Evolutionary conservation across 176 grass and related monocot species (phyloP).

Genomic region (Aechmea fasciata): DNA sequence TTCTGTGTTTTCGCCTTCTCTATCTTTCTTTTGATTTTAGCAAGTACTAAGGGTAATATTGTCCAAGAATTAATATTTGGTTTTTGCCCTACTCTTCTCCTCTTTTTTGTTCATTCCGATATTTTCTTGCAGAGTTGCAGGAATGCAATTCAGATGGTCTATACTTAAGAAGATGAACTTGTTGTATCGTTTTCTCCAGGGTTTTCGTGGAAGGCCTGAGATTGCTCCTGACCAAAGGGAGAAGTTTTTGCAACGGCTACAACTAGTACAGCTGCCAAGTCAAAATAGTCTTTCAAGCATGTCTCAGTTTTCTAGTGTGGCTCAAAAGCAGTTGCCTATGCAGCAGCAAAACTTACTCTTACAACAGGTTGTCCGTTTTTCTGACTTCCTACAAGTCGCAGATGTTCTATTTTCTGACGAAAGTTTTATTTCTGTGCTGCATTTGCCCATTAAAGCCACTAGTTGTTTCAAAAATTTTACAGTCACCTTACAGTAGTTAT

Average conservation of each 20-base stretch:
- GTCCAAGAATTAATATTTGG: no score
- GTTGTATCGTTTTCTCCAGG: slow-evolving; percentile 25
- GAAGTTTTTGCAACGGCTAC: slow-evolving; percentile 65
- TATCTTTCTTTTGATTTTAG: no score
- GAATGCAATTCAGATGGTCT: neutral
- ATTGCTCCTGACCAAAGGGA: slow-evolving; percentile 78
- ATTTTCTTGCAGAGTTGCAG: no score
- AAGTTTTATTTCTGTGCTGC: neutral
- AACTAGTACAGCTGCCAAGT: slow-evolving; percentile 54
- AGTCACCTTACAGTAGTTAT: no score
- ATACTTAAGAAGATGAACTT: neutral
- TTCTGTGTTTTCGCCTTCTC: no score
- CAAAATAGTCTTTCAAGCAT: slow-evolving; percentile 49
- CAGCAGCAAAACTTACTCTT: slow-evolving; percentile 73
- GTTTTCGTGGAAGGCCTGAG: slow-evolving; percentile 68
- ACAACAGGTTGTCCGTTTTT: slow-evolving; percentile 49
- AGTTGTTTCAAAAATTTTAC: no score
- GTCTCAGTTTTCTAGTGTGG: slow-evolving; percentile 41
- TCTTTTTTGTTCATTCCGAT: neutral
- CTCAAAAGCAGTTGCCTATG: slow-evolving; percentile 66
- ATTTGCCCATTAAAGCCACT: neutral
- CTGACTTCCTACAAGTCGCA: neutral
- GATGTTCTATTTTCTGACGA: neutral
- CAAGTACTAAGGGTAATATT: no score
- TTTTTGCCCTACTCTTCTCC: neutral